A percentile compares a stretch with the other conserved stretches of the same genome.
Evolutionary conservation across 1,139 yeast genomes (phyloP).

Genomic region (Protomyces inundatus): DNA sequence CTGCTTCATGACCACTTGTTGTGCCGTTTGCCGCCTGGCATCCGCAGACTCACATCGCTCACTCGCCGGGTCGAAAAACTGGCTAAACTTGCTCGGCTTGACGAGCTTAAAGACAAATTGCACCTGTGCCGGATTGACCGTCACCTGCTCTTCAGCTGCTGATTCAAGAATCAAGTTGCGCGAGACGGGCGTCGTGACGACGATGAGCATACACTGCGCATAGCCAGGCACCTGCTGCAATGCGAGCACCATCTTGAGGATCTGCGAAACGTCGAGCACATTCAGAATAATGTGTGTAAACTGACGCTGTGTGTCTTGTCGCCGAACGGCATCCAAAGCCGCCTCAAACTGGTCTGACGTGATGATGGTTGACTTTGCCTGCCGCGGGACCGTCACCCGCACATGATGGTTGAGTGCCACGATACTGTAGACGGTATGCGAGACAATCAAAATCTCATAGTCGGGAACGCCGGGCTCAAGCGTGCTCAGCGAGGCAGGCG

Average conservation of each 20-base stretch:
- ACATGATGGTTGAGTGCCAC: slow-evolving; percentile 38
- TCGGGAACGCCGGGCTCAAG: neutral
- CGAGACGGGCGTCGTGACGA: slow-evolving; percentile 38
- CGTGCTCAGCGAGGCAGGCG: neutral
- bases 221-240: slow-evolving; percentile 23
- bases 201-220: slow-evolving; percentile 34
- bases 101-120: slow-evolving; percentile 30
- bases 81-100: slow-evolving; percentile 31
- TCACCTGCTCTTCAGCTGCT: slow-evolving; percentile 16
- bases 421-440: slow-evolving; percentile 37
- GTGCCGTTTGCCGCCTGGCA: slow-evolving; percentile 17
- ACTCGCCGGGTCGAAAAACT: slow-evolving; percentile 29
- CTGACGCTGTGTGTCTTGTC: neutral
- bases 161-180: slow-evolving; percentile 34
- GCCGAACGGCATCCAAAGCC: slow-evolving; percentile 20
- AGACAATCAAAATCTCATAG: slow-evolving; percentile 35
- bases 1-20: slow-evolving; percentile 22
- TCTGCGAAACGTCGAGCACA: slow-evolving; percentile 34
- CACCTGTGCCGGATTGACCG: neutral
- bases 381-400: slow-evolving; percentile 35
- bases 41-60: slow-evolving; percentile 21
- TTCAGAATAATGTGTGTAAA: slow-evolving; percentile 40
- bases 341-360: slow-evolving; percentile 29
- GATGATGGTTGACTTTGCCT: slow-evolving; percentile 26
- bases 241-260: slow-evolving; percentile 31